Conservation (phyloP, 1,139 yeast species). For the Magnusiomyces fungicola region DNA sequence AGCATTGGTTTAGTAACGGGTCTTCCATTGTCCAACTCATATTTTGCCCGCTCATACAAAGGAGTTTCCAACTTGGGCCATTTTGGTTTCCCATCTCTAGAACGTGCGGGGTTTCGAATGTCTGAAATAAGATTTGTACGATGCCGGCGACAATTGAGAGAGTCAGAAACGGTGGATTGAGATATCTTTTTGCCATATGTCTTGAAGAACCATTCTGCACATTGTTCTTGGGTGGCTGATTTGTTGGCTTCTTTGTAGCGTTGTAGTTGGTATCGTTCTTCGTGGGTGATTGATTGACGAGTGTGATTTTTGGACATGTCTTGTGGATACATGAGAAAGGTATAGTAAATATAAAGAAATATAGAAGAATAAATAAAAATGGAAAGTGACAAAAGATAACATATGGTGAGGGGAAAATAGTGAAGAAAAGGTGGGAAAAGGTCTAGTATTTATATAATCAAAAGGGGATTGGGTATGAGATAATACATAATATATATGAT, state of each 20-base stretch:
- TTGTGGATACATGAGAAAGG: too few relatives aligned
- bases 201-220: conserved; percentile 2
- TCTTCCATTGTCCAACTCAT: neutral
- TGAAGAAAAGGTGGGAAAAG: too few relatives aligned
- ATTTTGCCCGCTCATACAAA: neutral
- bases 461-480: too few relatives aligned
- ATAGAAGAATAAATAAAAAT: too few relatives aligned
- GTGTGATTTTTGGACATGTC: neutral
- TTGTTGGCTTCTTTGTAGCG: neutral
- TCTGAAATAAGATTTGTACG: neutral
- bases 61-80: neutral
- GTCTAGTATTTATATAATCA: too few relatives aligned
- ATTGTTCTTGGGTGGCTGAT: neutral
- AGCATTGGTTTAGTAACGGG: conserved; percentile 3
- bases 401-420: too few relatives aligned
- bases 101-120: neutral
- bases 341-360: too few relatives aligned
- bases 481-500: too few relatives aligned
- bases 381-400: too few relatives aligned
- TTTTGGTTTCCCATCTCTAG: conserved; percentile 4
- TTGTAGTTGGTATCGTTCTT: conserved; percentile 2
- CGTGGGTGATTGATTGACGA: conserved; percentile 2
- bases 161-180: conserved; percentile 1
- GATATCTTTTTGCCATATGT: conserved; percentile 2
- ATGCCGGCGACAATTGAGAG: conserved; percentile 1